Percentiles rank a stretch among this genome's conserved stretches.
phyloP scores from a whole-genome alignment of 768 basidiomycete species.

The Russula compacta region DNA sequence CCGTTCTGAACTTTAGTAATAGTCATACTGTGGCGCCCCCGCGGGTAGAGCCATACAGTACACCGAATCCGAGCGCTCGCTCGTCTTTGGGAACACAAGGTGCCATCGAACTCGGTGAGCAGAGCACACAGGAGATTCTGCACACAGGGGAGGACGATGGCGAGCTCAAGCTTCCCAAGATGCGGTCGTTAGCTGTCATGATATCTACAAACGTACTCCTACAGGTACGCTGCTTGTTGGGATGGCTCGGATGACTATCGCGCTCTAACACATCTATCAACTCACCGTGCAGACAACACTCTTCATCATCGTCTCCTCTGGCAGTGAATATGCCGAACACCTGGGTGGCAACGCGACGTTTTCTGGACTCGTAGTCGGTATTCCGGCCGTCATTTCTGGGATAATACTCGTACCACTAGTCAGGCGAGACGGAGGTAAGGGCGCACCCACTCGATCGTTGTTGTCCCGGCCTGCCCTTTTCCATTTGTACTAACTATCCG shows the following conservation, averaged over 20 bases:
- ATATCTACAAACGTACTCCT: slow-evolving; percentile 35
- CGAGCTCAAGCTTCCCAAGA: slow-evolving; percentile 43
- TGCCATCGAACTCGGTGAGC: not conserved
- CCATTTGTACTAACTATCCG: not conserved
- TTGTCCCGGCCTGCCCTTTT: not conserved
- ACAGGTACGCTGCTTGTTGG: slow-evolving; percentile 31
- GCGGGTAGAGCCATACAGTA: not conserved
- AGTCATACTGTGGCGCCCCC: not conserved
- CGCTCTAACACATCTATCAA: no score
- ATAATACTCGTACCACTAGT: slow-evolving; percentile 48
- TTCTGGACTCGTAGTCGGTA: slow-evolving; percentile 58
- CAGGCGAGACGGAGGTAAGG: slow-evolving; percentile 45
- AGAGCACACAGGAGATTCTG: not conserved
- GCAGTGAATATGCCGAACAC: slow-evolving; percentile 50
- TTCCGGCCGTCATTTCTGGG: slow-evolving; percentile 55
- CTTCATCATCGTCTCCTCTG: slow-evolving; percentile 62
- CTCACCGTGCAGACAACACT: slow-evolving; percentile 43
- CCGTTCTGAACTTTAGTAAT: not conserved
- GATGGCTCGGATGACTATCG: no score
- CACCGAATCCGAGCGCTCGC: not conserved
- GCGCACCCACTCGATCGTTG: not conserved
- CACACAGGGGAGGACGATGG: slow-evolving; percentile 16
- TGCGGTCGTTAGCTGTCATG: slow-evolving; percentile 37
- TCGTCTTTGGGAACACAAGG: not conserved
- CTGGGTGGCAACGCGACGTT: slow-evolving; percentile 64